These are phyloP conservation scores for Calonectria pauciramosa DNA, from an alignment of 2,329 filamentous ascomycete species.

Conservation along the genomic window DNA sequence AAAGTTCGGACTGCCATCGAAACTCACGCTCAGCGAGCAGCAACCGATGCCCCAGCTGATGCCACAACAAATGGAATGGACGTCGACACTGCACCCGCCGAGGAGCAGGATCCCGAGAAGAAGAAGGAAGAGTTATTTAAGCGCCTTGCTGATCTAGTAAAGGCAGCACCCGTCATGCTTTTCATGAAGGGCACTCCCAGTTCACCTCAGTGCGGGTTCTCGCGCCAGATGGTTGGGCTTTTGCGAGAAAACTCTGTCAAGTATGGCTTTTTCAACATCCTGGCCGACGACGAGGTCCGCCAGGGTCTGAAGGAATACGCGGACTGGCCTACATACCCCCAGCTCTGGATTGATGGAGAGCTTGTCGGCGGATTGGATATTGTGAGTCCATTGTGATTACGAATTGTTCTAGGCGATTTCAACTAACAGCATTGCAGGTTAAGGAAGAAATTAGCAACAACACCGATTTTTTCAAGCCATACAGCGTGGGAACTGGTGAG, in stretches of 20 bases:
- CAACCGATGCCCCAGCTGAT: slow-evolving; percentile 51
- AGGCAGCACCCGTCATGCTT: slow-evolving; percentile 96
- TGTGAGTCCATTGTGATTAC: slow-evolving; percentile 68
- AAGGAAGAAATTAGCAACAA: slow-evolving; percentile 93
- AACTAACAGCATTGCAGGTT: slow-evolving; percentile 69
- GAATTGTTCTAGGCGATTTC: background rate
- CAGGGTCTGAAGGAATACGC: slow-evolving; percentile 97
- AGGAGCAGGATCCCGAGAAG: slow-evolving; percentile 69
- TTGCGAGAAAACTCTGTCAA: slow-evolving; percentile 91
- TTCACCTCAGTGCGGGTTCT: slow-evolving; percentile 92
- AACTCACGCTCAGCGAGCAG: slow-evolving; percentile 73
- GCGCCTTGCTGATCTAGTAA: slow-evolving; percentile 86
- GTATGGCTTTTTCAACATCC: slow-evolving; percentile 99
- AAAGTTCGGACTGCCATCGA: slow-evolving; percentile 91
- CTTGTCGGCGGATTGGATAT: slow-evolving; percentile 96
- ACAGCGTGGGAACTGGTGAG: slow-evolving; percentile 66
- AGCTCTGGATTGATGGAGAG: slow-evolving; percentile 92
- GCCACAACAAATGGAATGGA: slow-evolving; percentile 52
- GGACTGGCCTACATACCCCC: slow-evolving; percentile 99
- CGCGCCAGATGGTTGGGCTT: slow-evolving; percentile 87
- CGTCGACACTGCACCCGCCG: slow-evolving; percentile 54
- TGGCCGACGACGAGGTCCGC: slow-evolving; percentile 96
- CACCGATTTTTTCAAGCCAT: slow-evolving; percentile 84
- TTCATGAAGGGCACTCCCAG: slow-evolving; percentile 99
- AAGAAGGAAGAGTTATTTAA: slow-evolving; percentile 88